phyloP scores from a whole-genome alignment of 1,284 basidiomycete genomes.

The Microbotryum scabiosae region DNA sequence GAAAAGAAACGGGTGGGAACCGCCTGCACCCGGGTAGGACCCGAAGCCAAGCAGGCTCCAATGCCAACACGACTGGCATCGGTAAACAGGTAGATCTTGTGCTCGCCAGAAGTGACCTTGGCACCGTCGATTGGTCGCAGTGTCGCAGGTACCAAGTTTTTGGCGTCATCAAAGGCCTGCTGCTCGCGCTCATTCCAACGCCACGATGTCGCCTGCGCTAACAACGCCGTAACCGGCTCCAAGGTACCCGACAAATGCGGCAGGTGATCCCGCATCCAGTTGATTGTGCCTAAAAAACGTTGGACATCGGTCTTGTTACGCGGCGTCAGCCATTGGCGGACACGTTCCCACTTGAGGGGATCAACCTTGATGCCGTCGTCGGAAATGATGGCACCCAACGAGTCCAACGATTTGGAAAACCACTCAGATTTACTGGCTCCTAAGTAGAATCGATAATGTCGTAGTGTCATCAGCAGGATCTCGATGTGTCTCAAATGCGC shows the following conservation, averaged over 20 bases:
- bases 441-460: too few relatives aligned
- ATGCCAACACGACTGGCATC: constrained; percentile 43
- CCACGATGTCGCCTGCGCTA: constrained; percentile 34
- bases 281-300: constrained; percentile 42
- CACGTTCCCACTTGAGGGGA: too few relatives aligned
- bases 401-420: too few relatives aligned
- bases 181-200: too few relatives aligned
- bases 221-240: constrained; percentile 31
- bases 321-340: too few relatives aligned
- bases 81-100: constrained; percentile 46
- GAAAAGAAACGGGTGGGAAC: constrained; percentile 19
- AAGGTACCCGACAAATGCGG: constrained; percentile 37
- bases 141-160: constrained; percentile 32
- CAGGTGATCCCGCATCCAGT: constrained; percentile 44
- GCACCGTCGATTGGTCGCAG: constrained; percentile 39
- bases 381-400: too few relatives aligned
- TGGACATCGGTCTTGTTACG: constrained; percentile 42
- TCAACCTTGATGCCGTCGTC: too few relatives aligned
- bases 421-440: too few relatives aligned
- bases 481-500: too few relatives aligned
- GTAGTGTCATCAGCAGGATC: too few relatives aligned
- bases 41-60: constrained; percentile 42
- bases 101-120: constrained; percentile 8
- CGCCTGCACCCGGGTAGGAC: background rate
- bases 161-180: constrained; percentile 39